phyloP scores from a whole-genome alignment of 2,329 filamentous ascomycete species.

The Cladobotryum mycophilum region DNA sequence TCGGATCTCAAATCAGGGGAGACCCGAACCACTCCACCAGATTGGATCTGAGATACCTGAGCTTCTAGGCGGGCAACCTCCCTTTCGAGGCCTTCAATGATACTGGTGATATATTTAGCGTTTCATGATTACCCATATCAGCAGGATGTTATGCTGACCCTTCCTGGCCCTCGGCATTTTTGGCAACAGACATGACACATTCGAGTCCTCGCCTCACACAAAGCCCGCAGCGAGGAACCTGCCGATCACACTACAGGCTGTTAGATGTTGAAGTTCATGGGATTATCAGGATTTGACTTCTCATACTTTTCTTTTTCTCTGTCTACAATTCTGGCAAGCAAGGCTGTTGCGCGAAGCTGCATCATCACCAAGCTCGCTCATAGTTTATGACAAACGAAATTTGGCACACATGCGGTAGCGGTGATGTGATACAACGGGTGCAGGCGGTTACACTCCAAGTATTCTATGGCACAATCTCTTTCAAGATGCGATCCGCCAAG shows the following conservation, averaged over 20 bases:
- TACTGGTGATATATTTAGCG: not conserved
- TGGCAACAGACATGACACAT: slow-evolving; percentile 6
- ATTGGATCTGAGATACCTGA: slow-evolving; percentile 3
- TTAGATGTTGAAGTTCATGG: not conserved
- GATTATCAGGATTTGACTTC: not conserved
- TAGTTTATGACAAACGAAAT: not conserved
- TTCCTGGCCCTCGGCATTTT: slow-evolving; percentile 3
- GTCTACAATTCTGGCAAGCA: slow-evolving; percentile 8
- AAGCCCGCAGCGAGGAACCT: slow-evolving; percentile 5
- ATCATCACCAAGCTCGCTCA: not conserved
- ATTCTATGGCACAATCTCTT: too few species aligned
- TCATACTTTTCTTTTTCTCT: slow-evolving; percentile 5
- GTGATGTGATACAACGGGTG: too few species aligned
- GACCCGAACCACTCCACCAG: not conserved
- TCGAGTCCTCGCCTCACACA: slow-evolving; percentile 5
- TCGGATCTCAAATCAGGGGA: not conserved
- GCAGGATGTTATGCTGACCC: not conserved
- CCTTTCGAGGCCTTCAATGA: slow-evolving; percentile 1
- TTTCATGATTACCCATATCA: too few species aligned
- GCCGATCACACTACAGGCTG: slow-evolving; percentile 2
- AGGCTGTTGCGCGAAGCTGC: slow-evolving; percentile 1
- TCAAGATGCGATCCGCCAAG: too few species aligned
- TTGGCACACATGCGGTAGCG: too few species aligned
- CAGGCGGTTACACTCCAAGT: too few species aligned
- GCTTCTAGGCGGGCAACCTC: slow-evolving; percentile 6